Percentiles rank a stretch among this genome's conserved stretches.
These are phyloP conservation scores for Hanseniaspora lachancei DNA, from an alignment of 805 yeast species.

Conservation along the genomic window DNA sequence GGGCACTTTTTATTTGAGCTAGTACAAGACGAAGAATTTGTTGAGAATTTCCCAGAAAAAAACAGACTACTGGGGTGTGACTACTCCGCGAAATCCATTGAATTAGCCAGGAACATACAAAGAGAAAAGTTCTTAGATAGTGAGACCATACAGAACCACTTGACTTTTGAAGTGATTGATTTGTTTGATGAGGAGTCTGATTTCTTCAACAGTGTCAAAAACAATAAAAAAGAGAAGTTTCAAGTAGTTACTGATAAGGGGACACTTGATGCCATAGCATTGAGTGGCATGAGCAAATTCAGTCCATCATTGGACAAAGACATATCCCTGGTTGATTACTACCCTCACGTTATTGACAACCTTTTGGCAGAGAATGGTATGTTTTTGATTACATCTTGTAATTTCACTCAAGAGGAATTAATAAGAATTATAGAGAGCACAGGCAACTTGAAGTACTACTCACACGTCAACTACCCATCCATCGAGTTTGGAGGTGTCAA, in stretches of 20 bases:
- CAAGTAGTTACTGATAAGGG: constrained; percentile 87
- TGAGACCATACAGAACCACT: constrained; percentile 15
- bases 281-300: constrained; percentile 46
- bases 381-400: constrained; percentile 76
- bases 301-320: constrained; percentile 28
- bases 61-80: constrained; percentile 65
- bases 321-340: constrained; percentile 37
- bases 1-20: constrained; percentile 75
- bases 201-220: background rate
- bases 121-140: constrained; percentile 28
- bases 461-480: constrained; percentile 59
- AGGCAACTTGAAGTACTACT: constrained; percentile 44
- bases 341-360: constrained; percentile 46
- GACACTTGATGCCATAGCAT: constrained; percentile 90
- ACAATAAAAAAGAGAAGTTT: constrained; percentile 34
- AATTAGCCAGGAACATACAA: constrained; percentile 56
- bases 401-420: constrained; percentile 76
- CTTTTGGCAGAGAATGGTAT: constrained; percentile 47
- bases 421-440: constrained; percentile 35
- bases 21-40: constrained; percentile 42
- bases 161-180: constrained; percentile 55
- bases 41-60: constrained; percentile 18
- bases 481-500: constrained; percentile 81
- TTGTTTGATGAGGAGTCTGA: constrained; percentile 33
- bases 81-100: constrained; percentile 68